Conservation (phyloP, 2,329 filamentous ascomycete species). For the Clarireedia hainanense region DNA sequence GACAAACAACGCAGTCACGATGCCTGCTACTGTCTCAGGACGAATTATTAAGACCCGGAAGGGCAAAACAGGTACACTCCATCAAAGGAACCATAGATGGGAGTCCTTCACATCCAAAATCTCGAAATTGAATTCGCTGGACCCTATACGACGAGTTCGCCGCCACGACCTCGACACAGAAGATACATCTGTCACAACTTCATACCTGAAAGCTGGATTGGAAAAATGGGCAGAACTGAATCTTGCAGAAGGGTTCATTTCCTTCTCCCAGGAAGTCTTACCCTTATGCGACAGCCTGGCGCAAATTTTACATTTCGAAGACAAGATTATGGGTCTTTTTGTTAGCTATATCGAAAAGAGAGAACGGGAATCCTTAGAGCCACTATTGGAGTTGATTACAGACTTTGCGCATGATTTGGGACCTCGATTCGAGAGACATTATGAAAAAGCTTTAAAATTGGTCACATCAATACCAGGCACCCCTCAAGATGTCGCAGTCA, state of each 20-base stretch:
- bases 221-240: slow-evolving; percentile 91
- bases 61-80: slow-evolving; percentile 61
- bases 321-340: slow-evolving; percentile 72
- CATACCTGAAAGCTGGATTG: slow-evolving; percentile 76
- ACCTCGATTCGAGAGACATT: slow-evolving; percentile 79
- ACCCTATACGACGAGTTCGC: slow-evolving; percentile 84
- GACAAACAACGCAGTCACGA: slow-evolving; percentile 32
- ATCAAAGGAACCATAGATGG: slow-evolving; percentile 80
- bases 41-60: slow-evolving; percentile 63
- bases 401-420: slow-evolving; percentile 95
- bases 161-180: slow-evolving; percentile 75
- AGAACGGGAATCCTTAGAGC: slow-evolving; percentile 75
- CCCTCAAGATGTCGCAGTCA: slow-evolving; percentile 74
- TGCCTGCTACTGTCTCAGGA: slow-evolving; percentile 56
- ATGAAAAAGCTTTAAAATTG: slow-evolving; percentile 64
- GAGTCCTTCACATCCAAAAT: slow-evolving; percentile 88
- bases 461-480: slow-evolving; percentile 72
- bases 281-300: slow-evolving; percentile 83
- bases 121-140: slow-evolving; percentile 78
- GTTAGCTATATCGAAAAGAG: slow-evolving; percentile 68
- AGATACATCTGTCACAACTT: slow-evolving; percentile 68
- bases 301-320: slow-evolving; percentile 85
- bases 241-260: slow-evolving; percentile 70
- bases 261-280: slow-evolving; percentile 66
- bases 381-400: slow-evolving; percentile 77